These are phyloP conservation scores for Globisporangium nunn DNA, from an alignment of 352 stramenopile genomes.

Conservation along the genomic window DNA sequence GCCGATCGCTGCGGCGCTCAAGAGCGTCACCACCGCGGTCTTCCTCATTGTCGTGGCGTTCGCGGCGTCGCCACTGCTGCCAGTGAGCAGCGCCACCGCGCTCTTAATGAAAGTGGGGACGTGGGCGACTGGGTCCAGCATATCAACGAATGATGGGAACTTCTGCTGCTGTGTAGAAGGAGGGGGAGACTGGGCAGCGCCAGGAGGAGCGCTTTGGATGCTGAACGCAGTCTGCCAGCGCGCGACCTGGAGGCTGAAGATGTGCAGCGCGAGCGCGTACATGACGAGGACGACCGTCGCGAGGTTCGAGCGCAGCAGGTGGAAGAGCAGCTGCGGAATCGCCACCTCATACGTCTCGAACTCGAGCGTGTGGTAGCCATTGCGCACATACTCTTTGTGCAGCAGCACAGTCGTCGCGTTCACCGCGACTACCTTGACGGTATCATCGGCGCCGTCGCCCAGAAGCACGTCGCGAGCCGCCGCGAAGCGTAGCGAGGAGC, in stretches of 20 bases:
- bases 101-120: constrained; percentile 22
- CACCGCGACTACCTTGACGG: not conserved
- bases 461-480: constrained; percentile 40
- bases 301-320: constrained; percentile 40
- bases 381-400: constrained; percentile 39
- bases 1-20: not conserved
- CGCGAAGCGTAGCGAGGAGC: constrained; percentile 30
- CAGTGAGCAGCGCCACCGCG: constrained; percentile 2
- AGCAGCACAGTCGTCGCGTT: constrained; percentile 18
- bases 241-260: constrained; percentile 54
- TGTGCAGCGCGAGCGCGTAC: constrained; percentile 55
- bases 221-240: constrained; percentile 66
- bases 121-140: constrained; percentile 50
- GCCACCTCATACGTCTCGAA: constrained; percentile 35
- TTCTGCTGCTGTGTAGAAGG: constrained; percentile 14
- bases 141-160: constrained; percentile 48
- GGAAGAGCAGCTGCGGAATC: constrained; percentile 41
- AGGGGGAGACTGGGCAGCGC: constrained; percentile 1
- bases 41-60: not conserved
- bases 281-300: constrained; percentile 49
- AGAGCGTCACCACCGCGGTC: not conserved
- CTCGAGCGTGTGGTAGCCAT: constrained; percentile 45
- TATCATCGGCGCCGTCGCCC: constrained; percentile 2
- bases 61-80: not conserved
- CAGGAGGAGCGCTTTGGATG: constrained; percentile 17